These are phyloP conservation scores for Fraxinus dipetala DNA, from an alignment of 305 asterid species.

Conservation along the genomic window DNA sequence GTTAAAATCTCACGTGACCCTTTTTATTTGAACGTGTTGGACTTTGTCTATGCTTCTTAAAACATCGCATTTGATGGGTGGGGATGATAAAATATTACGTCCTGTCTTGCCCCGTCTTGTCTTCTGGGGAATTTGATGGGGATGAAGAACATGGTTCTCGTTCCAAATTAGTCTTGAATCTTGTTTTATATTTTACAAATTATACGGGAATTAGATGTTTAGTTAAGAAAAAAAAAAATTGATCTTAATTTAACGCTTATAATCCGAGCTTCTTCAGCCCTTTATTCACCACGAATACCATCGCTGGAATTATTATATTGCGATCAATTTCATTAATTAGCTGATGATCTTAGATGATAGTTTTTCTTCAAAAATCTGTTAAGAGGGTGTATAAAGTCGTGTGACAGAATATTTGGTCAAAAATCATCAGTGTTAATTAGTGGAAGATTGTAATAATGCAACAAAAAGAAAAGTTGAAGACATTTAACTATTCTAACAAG, in stretches of 20 bases:
- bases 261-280: slow-evolving; percentile 40
- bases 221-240: not conserved
- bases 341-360: no score
- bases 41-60: not conserved
- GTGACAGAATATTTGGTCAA: no score
- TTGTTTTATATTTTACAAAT: not conserved
- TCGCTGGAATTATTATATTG: no score
- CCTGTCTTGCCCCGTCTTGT: not conserved
- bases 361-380: no score
- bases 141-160: not conserved
- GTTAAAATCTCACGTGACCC: not conserved
- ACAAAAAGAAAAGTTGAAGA: no score
- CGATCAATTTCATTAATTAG: no score
- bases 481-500: no score
- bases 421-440: no score
- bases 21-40: not conserved
- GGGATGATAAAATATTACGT: not conserved
- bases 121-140: not conserved
- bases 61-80: not conserved
- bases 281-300: slow-evolving; percentile 28
- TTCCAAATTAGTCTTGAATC: not conserved
- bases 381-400: no score
- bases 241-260: not conserved
- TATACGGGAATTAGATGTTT: not conserved
- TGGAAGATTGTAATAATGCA: no score